These are phyloP conservation scores for Fusarium foetens DNA, from an alignment of 2,329 filamentous ascomycete species.

Conservation along the genomic window DNA sequence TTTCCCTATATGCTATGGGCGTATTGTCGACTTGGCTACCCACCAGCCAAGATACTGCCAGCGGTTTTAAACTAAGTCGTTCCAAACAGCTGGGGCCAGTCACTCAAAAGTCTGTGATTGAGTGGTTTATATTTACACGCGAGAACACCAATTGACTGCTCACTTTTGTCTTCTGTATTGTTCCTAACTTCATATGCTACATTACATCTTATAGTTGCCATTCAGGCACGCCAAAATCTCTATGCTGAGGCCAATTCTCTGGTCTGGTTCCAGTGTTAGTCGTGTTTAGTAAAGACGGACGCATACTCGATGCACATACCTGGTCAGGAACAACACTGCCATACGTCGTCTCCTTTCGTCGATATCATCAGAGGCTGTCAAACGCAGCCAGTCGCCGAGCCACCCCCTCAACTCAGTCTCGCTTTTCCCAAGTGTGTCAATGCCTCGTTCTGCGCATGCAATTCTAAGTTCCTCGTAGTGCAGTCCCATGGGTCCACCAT, in stretches of 20 bases:
- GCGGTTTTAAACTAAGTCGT: neutral
- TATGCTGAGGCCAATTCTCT: conserved; percentile 54
- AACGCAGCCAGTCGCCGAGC: conserved; percentile 60
- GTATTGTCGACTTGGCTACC: neutral
- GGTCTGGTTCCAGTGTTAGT: conserved; percentile 44
- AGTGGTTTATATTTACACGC: conserved; percentile 20
- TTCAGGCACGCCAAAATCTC: conserved; percentile 55
- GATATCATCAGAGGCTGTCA: conserved; percentile 53
- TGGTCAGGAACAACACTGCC: conserved; percentile 55
- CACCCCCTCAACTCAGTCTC: conserved; percentile 64
- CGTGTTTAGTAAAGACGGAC: neutral
- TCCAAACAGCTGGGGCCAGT: neutral
- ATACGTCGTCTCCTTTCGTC: conserved; percentile 52
- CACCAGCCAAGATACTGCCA: neutral
- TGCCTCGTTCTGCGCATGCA: conserved; percentile 76
- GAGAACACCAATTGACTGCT: conserved; percentile 9
- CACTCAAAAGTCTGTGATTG: conserved; percentile 2
- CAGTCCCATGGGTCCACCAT: conserved; percentile 68
- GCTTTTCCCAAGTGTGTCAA: conserved; percentile 65
- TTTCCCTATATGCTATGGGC: neutral
- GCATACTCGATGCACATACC: conserved; percentile 45
- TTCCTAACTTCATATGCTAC: neutral
- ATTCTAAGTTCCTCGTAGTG: conserved; percentile 72
- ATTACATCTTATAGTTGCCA: conserved; percentile 50
- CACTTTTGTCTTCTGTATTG: conserved; percentile 3